Conservation (phyloP, 768 basidiomycete species). For the Lanmaoa pseudosensibilis region DNA sequence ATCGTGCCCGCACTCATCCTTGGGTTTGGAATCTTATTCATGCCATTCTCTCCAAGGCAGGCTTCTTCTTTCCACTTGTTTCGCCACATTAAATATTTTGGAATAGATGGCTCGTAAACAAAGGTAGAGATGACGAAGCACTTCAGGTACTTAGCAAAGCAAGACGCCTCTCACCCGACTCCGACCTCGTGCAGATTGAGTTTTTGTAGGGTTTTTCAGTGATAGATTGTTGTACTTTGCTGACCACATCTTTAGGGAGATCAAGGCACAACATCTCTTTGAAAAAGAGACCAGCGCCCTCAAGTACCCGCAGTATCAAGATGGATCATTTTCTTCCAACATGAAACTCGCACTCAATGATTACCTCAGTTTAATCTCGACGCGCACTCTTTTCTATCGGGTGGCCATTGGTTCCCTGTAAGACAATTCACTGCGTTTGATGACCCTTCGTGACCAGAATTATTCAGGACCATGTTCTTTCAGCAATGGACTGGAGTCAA, state of each 20-base stretch:
- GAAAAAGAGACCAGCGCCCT: conserved; percentile 62
- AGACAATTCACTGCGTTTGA: conserved; percentile 16
- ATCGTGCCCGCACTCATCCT: conserved; percentile 72
- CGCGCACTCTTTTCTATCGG: conserved; percentile 57
- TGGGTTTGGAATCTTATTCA: conserved; percentile 67
- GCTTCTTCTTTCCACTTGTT: conserved; percentile 4
- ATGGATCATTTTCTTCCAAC: conserved; percentile 53
- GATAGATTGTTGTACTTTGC: neutral
- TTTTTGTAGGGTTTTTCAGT: conserved; percentile 54
- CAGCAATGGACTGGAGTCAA: conserved; percentile 85
- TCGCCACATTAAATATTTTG: neutral
- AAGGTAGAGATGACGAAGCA: conserved; percentile 75
- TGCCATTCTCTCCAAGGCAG: conserved; percentile 78
- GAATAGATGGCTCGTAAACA: conserved; percentile 70
- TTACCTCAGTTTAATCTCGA: conserved; percentile 61
- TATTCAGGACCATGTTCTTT: conserved; percentile 66
- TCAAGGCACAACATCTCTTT: conserved; percentile 71
- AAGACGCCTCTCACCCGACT: conserved; percentile 53
- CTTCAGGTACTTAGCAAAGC: conserved; percentile 60
- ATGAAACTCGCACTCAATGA: conserved; percentile 61
- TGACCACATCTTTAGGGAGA: conserved; percentile 46
- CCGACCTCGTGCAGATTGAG: conserved; percentile 70
- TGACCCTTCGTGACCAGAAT: neutral
- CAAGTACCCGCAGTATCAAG: conserved; percentile 64
- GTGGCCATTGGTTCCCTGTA: conserved; percentile 60